Evolutionary conservation across 2,329 filamentous ascomycete species (phyloP).

Genomic region (Pestalotiopsis sp.): DNA sequence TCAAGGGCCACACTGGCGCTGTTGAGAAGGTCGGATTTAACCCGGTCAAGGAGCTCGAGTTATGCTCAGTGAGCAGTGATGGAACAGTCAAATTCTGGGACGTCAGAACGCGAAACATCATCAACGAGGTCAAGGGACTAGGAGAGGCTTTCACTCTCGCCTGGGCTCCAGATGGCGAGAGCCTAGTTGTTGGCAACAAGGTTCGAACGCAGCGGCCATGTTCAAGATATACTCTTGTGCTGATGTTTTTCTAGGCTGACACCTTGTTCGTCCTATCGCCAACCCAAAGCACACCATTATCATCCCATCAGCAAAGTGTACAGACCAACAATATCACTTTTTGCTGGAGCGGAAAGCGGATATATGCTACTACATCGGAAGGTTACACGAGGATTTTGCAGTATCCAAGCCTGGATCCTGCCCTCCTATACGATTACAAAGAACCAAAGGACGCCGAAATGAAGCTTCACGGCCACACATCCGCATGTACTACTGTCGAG

Average conservation of each 20-base stretch:
- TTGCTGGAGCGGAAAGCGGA: slow-evolving; percentile 70
- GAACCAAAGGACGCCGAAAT: slow-evolving; percentile 52
- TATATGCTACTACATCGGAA: slow-evolving; percentile 72
- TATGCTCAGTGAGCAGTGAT: slow-evolving; percentile 75
- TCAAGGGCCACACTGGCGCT: slow-evolving; percentile 66
- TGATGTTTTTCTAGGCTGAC: slow-evolving; percentile 52
- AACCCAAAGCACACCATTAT: slow-evolving; percentile 55
- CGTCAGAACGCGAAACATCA: slow-evolving; percentile 70
- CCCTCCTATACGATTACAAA: slow-evolving; percentile 50
- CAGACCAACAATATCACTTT: slow-evolving; percentile 76
- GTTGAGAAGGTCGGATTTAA: slow-evolving; percentile 81
- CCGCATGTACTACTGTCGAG: slow-evolving; percentile 68
- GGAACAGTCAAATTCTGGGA: slow-evolving; percentile 81
- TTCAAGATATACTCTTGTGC: background rate
- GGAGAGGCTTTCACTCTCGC: slow-evolving; percentile 71
- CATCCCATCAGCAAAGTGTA: slow-evolving; percentile 61
- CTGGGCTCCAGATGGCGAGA: slow-evolving; percentile 73
- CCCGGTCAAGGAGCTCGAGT: slow-evolving; percentile 74
- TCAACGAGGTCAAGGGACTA: slow-evolving; percentile 69
- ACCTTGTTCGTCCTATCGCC: slow-evolving; percentile 66
- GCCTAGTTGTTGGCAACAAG: slow-evolving; percentile 74
- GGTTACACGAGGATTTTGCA: slow-evolving; percentile 72
- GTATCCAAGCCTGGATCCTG: slow-evolving; percentile 65
- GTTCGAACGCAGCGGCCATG: slow-evolving; percentile 41
- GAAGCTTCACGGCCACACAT: slow-evolving; percentile 72